Evolutionary conservation across 2,329 filamentous ascomycete species (phyloP).

Genomic region (Claviceps fusiformis): DNA sequence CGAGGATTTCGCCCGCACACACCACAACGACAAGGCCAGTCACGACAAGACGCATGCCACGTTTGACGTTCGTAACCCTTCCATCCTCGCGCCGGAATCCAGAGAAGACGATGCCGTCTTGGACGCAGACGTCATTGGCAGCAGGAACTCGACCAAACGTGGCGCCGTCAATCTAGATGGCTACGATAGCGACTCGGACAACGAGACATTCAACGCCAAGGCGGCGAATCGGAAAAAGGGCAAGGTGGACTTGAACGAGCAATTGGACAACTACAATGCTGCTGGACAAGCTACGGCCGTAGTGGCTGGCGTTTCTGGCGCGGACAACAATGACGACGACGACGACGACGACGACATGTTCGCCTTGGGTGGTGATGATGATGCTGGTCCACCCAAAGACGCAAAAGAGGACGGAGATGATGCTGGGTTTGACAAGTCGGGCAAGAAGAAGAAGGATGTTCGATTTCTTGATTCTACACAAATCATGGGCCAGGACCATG

Average conservation of each 20-base stretch:
- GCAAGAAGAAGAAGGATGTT: conserved; percentile 51
- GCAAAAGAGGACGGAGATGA: conserved; percentile 26
- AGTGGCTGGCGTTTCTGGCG: conserved; percentile 14
- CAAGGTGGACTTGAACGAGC: conserved; percentile 35
- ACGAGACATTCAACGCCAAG: conserved; percentile 73
- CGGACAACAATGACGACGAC: conserved; percentile 25
- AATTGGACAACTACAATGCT: conserved; percentile 41
- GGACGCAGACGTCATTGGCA: conserved; percentile 86
- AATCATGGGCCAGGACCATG: conserved; percentile 68
- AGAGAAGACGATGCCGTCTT: conserved; percentile 59
- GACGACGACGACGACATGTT: conserved; percentile 79
- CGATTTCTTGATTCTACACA: conserved; percentile 42
- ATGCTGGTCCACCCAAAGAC: conserved; percentile 25
- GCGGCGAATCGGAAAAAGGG: conserved; percentile 45
- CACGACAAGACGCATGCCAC: conserved; percentile 60
- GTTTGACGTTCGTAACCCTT: conserved; percentile 92
- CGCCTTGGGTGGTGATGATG: conserved; percentile 48
- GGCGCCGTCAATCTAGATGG: conserved; percentile 94
- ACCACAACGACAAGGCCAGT: conserved; percentile 47
- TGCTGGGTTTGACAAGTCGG: conserved; percentile 19
- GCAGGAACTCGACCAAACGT: conserved; percentile 64
- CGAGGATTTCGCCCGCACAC: conserved; percentile 65
- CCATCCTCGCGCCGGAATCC: conserved; percentile 73
- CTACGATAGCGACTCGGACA: conserved; percentile 87
- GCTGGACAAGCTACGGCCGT: conserved; percentile 26